Percentiles rank a stretch among this genome's conserved stretches.
Evolutionary conservation across 164 flowering plant genomes (phyloP).

Genomic region (Sextonia rubra): DNA sequence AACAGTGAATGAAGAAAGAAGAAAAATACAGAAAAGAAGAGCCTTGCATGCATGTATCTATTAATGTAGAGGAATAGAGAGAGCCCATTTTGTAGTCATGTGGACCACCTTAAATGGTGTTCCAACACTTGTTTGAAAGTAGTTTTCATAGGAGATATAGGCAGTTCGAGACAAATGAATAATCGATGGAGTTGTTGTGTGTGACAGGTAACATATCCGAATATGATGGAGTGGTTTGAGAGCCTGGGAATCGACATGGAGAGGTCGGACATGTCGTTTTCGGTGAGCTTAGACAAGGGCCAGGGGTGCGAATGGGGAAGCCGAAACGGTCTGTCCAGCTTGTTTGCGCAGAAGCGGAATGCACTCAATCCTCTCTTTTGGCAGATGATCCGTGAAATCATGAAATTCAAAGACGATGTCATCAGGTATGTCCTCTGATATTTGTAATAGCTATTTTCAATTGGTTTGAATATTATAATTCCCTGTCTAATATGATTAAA

Average conservation of each 20-base stretch:
- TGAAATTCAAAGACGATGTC: slow-evolving; percentile 74
- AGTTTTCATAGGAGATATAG: neutral
- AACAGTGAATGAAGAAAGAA: no score
- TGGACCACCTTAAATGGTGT: no score
- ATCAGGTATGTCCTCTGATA: slow-evolving; percentile 32
- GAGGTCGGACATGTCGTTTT: slow-evolving; percentile 83
- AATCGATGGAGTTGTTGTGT: neutral
- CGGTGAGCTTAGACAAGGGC: slow-evolving; percentile 79
- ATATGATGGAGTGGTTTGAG: slow-evolving; percentile 92
- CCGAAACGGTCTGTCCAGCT: slow-evolving; percentile 64
- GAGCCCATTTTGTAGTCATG: neutral
- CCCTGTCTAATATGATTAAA: no score
- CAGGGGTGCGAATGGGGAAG: slow-evolving; percentile 89
- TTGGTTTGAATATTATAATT: no score
- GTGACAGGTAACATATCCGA: slow-evolving; percentile 84
- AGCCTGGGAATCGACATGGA: slow-evolving; percentile 86
- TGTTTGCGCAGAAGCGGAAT: slow-evolving; percentile 86
- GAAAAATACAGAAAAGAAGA: no score
- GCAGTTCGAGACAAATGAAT: neutral
- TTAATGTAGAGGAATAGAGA: neutral
- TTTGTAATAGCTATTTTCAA: no score
- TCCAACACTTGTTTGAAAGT: no score
- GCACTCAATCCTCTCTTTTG: slow-evolving; percentile 68
- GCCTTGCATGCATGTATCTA: neutral
- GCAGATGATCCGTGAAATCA: slow-evolving; percentile 72